Evolutionary conservation across 1,284 basidiomycete species (phyloP).

Genomic region (Golubevia sp.): DNA sequence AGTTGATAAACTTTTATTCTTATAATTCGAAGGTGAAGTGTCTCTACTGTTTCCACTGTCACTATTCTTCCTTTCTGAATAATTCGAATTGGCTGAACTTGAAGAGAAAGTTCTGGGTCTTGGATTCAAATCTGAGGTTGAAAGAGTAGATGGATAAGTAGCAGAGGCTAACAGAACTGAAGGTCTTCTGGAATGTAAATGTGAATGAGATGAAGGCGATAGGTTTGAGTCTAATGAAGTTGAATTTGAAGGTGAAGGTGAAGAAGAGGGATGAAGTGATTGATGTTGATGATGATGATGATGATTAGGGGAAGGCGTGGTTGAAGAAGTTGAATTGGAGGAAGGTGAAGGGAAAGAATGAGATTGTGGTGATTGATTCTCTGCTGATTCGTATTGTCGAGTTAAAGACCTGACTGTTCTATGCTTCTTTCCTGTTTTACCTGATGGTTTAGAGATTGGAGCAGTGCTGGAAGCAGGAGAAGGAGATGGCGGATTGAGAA

Average conservation of each 20-base stretch:
- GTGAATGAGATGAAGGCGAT: slow-evolving; percentile 9
- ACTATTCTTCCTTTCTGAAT: neutral
- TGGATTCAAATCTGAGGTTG: neutral
- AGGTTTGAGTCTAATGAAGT: neutral
- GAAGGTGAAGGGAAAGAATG: neutral
- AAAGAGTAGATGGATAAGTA: slow-evolving; percentile 9
- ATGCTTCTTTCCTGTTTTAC: slow-evolving; percentile 1
- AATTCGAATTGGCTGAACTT: neutral
- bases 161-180: slow-evolving; percentile 13
- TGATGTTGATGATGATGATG: too few species aligned
- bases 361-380: neutral
- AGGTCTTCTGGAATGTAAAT: slow-evolving; percentile 17
- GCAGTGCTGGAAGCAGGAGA: too few species aligned
- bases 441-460: too few species aligned
- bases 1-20: neutral
- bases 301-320: neutral
- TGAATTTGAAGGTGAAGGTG: neutral
- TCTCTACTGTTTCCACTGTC: neutral
- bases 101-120: neutral
- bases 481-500: too few species aligned
- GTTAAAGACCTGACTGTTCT: slow-evolving; percentile 12
- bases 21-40: neutral
- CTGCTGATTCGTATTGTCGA: slow-evolving; percentile 8
- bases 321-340: neutral
- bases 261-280: too few species aligned